phyloP scores from a whole-genome alignment of 2,329 filamentous ascomycete species.

The Alternaria brassicae region DNA sequence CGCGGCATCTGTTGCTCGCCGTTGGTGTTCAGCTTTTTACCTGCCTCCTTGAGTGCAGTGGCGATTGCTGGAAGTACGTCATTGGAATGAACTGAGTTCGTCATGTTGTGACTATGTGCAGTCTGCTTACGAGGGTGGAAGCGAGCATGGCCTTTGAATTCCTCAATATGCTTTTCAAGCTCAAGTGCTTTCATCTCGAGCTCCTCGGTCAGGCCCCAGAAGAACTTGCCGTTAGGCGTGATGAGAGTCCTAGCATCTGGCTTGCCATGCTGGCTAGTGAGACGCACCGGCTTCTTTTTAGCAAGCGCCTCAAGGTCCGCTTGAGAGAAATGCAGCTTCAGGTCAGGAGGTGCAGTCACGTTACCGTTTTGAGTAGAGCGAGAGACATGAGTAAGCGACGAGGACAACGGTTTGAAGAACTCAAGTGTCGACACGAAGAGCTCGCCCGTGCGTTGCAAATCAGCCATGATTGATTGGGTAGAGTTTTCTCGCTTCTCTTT shows the following conservation, averaged over 20 bases:
- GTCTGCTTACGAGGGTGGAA: conserved; percentile 41
- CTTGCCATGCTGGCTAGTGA: conserved; percentile 53
- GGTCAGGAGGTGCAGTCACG: conserved; percentile 42
- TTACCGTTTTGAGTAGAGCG: conserved; percentile 28
- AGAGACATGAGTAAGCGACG: conserved; percentile 42
- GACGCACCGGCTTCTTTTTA: conserved; percentile 62
- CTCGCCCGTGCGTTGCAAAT: conserved; percentile 50
- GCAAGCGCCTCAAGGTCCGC: conserved; percentile 58
- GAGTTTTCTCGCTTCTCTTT: conserved; percentile 43
- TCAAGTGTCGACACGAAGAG: conserved; percentile 50
- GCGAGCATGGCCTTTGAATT: conserved; percentile 35
- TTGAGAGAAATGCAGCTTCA: conserved; percentile 49
- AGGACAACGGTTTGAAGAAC: conserved; percentile 53
- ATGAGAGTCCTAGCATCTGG: conserved; percentile 68
- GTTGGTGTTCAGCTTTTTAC: conserved; percentile 42
- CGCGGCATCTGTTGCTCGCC: conserved; percentile 35
- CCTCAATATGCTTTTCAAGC: conserved; percentile 63
- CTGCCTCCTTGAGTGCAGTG: conserved; percentile 47
- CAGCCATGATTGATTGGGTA: conserved; percentile 49
- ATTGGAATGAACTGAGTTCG: conserved; percentile 30
- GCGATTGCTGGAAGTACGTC: conserved; percentile 47
- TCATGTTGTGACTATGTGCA: conserved; percentile 20
- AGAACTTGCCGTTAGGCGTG: conserved; percentile 76
- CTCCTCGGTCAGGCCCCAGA: conserved; percentile 72
- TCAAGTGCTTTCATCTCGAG: conserved; percentile 75